Percentiles rank a stretch among this genome's conserved stretches.
These are phyloP conservation scores for Globisporangium apiculatum DNA, from an alignment of 352 stramenopile genomes.

Conservation along the genomic window DNA sequence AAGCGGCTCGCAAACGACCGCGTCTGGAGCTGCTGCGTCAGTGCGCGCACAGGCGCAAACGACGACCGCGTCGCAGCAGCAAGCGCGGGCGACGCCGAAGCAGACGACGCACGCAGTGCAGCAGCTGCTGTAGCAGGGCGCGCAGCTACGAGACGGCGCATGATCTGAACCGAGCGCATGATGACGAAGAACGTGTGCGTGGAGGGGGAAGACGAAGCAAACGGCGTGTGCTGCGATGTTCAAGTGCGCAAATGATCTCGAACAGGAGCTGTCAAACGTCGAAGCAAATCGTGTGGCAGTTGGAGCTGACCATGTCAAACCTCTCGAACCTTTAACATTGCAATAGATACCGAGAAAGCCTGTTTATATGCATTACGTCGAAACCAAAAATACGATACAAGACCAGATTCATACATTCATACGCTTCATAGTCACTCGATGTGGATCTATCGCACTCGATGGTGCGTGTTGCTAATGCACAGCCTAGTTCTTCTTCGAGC, in stretches of 20 bases:
- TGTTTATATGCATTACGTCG: too few species aligned
- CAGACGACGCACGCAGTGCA: slow-evolving; percentile 1
- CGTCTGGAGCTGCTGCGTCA: slow-evolving; percentile 8
- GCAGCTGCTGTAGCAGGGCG: slow-evolving; percentile 4
- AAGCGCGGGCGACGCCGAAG: neutral
- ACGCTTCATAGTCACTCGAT: too few species aligned
- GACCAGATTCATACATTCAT: too few species aligned
- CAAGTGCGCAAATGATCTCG: slow-evolving; percentile 6
- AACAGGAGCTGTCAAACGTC: neutral
- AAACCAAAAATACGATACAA: neutral
- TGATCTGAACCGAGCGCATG: slow-evolving; percentile 15
- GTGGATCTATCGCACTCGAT: neutral
- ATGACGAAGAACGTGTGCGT: neutral
- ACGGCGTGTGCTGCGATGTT: neutral
- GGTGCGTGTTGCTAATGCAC: too few species aligned
- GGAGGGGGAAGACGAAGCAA: too few species aligned
- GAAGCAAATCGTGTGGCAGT: neutral
- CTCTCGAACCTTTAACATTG: slow-evolving; percentile 1
- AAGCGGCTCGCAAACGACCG: slow-evolving; percentile 38
- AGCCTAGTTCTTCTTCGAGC: slow-evolving; percentile 48
- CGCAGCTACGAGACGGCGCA: slow-evolving; percentile 11
- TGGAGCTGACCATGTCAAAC: neutral
- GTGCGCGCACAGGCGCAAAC: neutral
- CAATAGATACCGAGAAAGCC: too few species aligned
- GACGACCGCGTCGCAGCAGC: slow-evolving; percentile 5